Base-by-base conservation (phyloP, 768 basidiomycete species). In the Xerocomellus chrysenteron region DNA sequence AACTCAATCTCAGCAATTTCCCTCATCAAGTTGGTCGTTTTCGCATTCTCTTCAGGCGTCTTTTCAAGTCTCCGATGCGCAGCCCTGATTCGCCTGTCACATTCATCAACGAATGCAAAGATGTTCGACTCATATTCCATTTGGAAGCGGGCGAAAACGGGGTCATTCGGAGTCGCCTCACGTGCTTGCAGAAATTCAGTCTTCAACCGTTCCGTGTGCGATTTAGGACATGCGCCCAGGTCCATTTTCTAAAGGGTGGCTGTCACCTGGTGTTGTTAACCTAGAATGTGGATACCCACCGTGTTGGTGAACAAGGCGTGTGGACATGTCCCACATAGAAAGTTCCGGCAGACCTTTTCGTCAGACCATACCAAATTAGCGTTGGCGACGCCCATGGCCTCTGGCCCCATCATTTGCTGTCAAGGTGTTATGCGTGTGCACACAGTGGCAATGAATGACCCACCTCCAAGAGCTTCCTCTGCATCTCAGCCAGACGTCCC, bases 361-460 rank as follows among this genome's bases (percentile, higher is more conserved):
- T 95, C 92, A 33, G 85, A 87, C 91, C 94, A 95, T 60, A 87
- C 85, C 57, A 97, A 80, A 75, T 98, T 95, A 62, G 89, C 87
- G 64, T 92, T 93, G 44, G 91, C 86, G 43, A 94, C 87, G 65
- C 97, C 97, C 93, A 99, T 96, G 19, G 97, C 94, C 76, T 99
- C 96, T 45, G 96, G 91, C n/a, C 94, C 96, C 95, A 98, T 98
- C 94, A 96, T 97, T 95, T 97, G 95, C 95, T 97, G 60, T 50
- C 57, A 57, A 44, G 17, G 35, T 33, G 30, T 60, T 46, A 64
- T 41, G 16, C 48, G 24, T 28, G 36, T 43, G 10, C 28, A 19
- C 54, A 42, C 10, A 52, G 54, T 47, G 45, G 2, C 19, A 49
- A 39, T 17, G 73, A 78, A 78, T 80, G 54, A 78, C 74, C n/a